These are phyloP conservation scores for Trichoderma brevicompactum DNA, from an alignment of 2,329 filamentous ascomycete genomes.

Conservation along the genomic window DNA sequence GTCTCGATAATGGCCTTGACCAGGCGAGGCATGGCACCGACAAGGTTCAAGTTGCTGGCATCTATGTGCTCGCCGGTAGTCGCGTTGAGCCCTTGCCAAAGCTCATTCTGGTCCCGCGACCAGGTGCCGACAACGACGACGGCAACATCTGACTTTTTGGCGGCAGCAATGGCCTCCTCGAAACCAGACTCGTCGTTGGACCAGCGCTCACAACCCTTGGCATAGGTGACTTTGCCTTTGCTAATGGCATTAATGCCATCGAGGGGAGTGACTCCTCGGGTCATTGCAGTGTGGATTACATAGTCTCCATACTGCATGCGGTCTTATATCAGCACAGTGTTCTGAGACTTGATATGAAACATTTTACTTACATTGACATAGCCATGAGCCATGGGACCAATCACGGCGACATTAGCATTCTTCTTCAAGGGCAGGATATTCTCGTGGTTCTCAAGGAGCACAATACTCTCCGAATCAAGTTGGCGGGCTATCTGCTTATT, in stretches of 20 bases:
- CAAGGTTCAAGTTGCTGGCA: constrained; percentile 10
- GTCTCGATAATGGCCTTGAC: constrained; percentile 18
- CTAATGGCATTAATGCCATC: constrained; percentile 17
- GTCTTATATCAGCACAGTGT: background rate
- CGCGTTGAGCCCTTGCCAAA: constrained; percentile 8
- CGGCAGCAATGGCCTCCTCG: constrained; percentile 15
- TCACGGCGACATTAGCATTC: constrained; percentile 7
- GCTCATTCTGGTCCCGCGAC: constrained; percentile 19
- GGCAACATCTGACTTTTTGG: constrained; percentile 11
- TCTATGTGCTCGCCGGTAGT: constrained; percentile 14
- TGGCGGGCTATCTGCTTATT: constrained; percentile 14
- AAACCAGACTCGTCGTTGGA: constrained; percentile 20
- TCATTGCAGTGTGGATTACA: constrained; percentile 24
- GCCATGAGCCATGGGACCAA: constrained; percentile 17
- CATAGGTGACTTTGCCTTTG: constrained; percentile 17
- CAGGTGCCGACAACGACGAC: constrained; percentile 3
- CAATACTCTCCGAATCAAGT: constrained; percentile 14
- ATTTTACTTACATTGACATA: constrained; percentile 4
- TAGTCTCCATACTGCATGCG: constrained; percentile 6
- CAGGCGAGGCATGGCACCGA: constrained; percentile 17
- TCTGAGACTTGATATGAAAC: no score
- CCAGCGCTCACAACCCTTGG: constrained; percentile 13
- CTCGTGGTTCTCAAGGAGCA: constrained; percentile 19
- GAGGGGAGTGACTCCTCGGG: constrained; percentile 13
- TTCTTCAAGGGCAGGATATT: constrained; percentile 7